Base-by-base conservation (phyloP, 176 grass and related monocot species). In the Eleusine coracana region DNA sequence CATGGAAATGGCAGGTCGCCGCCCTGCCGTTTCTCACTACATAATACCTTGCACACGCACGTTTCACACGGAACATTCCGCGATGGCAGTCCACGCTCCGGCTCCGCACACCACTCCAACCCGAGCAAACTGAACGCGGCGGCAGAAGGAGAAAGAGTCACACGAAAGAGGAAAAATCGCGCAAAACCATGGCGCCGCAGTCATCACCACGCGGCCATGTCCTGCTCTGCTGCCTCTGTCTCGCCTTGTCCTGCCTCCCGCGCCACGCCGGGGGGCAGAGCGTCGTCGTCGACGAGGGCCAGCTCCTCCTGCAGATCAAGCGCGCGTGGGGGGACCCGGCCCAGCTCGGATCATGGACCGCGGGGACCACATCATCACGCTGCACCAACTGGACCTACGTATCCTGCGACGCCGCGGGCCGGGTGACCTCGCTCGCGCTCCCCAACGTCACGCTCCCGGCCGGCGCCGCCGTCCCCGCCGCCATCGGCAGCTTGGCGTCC, bases 401-500 rank as follows among this genome's bases (percentile, higher is more conserved):
- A 12, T 1, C 41, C 21, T 91, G 89, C 76, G 70, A 79, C 66
- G 3, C 1, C 12, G 44, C 66, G 10, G 86, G 77, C 2, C 80
- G 49, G 0, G 78, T 98, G 67, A n/a, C 29, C 7, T 37, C 76
- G 5, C 89, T 98, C 6, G 10, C 70, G 5, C 63, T 98, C 12
- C 3, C 39, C 54, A 76, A 29, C 83, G 38, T 76, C 9, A n/a
- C 69, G 15, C 59, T 98, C 60, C 25, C 60, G 28, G 28, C 44
- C 58, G 79, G 64, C 67, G 14, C 17, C 55, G 25, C 16, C 23
- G 66, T 95, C 37, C 96, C 92, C 71, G 46, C 63, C 48, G 80
- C 76, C 28, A 28, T 98, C 81, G 91, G 91, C 82, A 21, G 61
- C 10, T 91, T 98, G 73, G 12, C 34, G 1, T 65, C 31, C 5